Evolutionary conservation across 768 basidiomycete species (phyloP).

Genomic region (Rhodosporidiobolus odoratus): DNA sequence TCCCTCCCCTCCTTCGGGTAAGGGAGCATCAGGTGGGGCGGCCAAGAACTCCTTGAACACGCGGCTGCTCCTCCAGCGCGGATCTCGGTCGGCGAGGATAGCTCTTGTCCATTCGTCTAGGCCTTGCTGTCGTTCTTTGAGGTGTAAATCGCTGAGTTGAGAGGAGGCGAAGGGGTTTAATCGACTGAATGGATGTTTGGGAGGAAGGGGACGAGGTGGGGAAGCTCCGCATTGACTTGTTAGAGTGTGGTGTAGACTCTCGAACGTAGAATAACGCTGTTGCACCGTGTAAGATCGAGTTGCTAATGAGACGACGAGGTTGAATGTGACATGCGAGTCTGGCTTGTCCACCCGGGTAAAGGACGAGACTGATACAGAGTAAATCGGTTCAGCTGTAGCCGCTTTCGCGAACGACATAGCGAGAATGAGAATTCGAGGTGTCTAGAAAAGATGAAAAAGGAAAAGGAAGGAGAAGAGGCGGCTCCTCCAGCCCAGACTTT

Average conservation of each 20-base stretch:
- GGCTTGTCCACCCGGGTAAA: slow-evolving; percentile 1
- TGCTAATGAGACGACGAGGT: slow-evolving; percentile 76
- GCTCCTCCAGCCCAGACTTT: not conserved
- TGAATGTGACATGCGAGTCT: slow-evolving; percentile 67
- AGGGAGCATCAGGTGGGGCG: slow-evolving; percentile 55
- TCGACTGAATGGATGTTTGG: slow-evolving; percentile 72
- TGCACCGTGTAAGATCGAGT: slow-evolving; percentile 91
- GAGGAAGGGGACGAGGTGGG: slow-evolving; percentile 74
- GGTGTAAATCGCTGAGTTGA: slow-evolving; percentile 55
- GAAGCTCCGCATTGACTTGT: slow-evolving; percentile 69
- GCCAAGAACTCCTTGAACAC: slow-evolving; percentile 83
- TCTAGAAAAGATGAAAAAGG: too few relatives aligned
- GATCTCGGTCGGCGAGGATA: slow-evolving; percentile 74
- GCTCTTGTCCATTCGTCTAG: slow-evolving; percentile 81
- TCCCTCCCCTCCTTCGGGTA: slow-evolving; percentile 44
- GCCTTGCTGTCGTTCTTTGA: slow-evolving; percentile 70
- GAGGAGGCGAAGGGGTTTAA: slow-evolving; percentile 54
- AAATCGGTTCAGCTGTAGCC: slow-evolving; percentile 10
- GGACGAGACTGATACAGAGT: slow-evolving; percentile 22
- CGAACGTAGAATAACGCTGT: slow-evolving; percentile 92
- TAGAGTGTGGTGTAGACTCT: slow-evolving; percentile 75
- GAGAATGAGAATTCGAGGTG: not conserved
- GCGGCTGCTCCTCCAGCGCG: slow-evolving; percentile 70
- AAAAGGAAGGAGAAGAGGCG: not conserved
- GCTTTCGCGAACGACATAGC: slow-evolving; percentile 1